Evolutionary conservation across 805 yeast species (phyloP).

Genomic region (Lipomyces chichibuensis): DNA sequence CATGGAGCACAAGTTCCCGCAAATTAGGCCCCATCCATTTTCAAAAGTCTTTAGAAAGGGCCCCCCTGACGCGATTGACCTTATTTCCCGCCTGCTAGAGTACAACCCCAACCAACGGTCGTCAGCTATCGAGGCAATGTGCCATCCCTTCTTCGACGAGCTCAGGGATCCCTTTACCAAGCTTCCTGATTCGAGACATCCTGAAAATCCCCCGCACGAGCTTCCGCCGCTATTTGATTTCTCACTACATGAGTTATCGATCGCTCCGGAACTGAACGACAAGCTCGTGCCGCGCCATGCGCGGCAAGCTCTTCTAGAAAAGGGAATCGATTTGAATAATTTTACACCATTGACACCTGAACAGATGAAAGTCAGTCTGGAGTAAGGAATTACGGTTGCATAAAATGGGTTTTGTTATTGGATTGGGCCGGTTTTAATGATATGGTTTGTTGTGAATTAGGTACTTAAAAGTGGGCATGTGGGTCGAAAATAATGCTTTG

Average conservation of each 20-base stretch:
- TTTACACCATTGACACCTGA: constrained; percentile 57
- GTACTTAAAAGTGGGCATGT: constrained; percentile 1
- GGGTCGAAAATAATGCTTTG: not conserved
- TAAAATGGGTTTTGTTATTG: constrained; percentile 1
- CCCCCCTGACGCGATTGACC: constrained; percentile 82
- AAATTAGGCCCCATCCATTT: constrained; percentile 54
- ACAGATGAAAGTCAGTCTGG: constrained; percentile 34
- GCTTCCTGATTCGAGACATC: constrained; percentile 54
- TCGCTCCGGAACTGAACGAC: constrained; percentile 48
- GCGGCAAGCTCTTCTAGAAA: constrained; percentile 49
- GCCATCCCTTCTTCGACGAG: constrained; percentile 89
- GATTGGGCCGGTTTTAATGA: constrained; percentile 1
- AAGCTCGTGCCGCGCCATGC: constrained; percentile 48
- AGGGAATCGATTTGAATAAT: constrained; percentile 53
- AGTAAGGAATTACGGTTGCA: constrained; percentile 11
- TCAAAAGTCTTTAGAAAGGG: constrained; percentile 73
- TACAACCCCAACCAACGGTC: constrained; percentile 87
- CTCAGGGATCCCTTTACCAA: constrained; percentile 58
- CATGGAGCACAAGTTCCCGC: constrained; percentile 95
- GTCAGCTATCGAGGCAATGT: constrained; percentile 77
- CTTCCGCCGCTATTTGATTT: constrained; percentile 77
- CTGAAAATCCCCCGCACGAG: constrained; percentile 71
- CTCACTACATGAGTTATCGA: constrained; percentile 60
- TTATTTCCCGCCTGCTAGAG: constrained; percentile 76
- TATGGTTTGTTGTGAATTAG: not conserved